phyloP scores from a whole-genome alignment of 2,329 filamentous ascomycete genomes.

The Whalleya microplaca region DNA sequence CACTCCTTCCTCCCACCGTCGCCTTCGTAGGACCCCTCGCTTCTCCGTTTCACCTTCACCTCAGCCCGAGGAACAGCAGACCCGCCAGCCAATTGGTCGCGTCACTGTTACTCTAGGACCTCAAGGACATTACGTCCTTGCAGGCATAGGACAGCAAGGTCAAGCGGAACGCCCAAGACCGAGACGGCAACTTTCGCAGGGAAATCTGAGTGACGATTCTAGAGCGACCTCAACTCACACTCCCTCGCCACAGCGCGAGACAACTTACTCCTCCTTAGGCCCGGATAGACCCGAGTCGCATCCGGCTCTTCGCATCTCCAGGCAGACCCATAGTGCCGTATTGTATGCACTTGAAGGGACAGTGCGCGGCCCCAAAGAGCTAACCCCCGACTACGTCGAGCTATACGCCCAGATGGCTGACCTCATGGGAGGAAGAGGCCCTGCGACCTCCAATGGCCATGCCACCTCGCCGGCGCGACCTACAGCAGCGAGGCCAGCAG shows the following conservation, averaged over 20 bases:
- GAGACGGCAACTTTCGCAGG: conserved; percentile 50
- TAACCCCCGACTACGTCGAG: conserved; percentile 83
- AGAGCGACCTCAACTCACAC: conserved; percentile 42
- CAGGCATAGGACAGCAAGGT: conserved; percentile 36
- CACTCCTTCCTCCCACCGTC: conserved; percentile 51
- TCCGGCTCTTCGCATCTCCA: conserved; percentile 69
- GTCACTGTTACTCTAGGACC: conserved; percentile 54
- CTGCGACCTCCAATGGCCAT: conserved; percentile 59
- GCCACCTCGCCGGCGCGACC: conserved; percentile 50
- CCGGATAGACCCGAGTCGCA: conserved; percentile 45
- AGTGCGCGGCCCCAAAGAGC: conserved; percentile 77
- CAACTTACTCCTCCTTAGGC: conserved; percentile 36
- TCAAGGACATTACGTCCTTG: conserved; percentile 41
- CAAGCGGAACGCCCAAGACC: conserved; percentile 33
- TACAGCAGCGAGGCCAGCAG: conserved; percentile 52
- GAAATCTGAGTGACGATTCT: conserved; percentile 48
- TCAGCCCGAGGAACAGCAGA: conserved; percentile 33
- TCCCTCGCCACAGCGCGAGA: conserved; percentile 34
- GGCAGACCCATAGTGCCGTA: conserved; percentile 85
- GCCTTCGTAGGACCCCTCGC: conserved; percentile 56
- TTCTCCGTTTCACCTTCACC: conserved; percentile 51
- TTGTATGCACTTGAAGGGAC: conserved; percentile 92
- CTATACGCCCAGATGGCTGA: conserved; percentile 94
- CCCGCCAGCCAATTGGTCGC: conserved; percentile 38
- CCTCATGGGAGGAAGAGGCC: conserved; percentile 62